These are phyloP conservation scores for Rhodotorula sp. DNA, from an alignment of 1,284 basidiomycete genomes.

Conservation along the genomic window DNA sequence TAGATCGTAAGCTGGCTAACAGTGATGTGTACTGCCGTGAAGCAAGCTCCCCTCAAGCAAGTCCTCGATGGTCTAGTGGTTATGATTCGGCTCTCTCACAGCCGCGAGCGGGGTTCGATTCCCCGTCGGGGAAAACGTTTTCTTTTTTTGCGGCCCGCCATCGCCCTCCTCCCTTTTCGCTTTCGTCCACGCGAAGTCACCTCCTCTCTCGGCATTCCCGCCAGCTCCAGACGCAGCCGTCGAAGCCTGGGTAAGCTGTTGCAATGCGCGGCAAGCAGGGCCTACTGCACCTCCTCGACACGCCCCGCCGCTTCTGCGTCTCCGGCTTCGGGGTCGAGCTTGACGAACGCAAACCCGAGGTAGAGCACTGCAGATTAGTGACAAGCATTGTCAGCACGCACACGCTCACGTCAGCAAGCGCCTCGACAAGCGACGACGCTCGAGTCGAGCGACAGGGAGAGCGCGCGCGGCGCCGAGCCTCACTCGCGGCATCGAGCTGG, in stretches of 20 bases:
- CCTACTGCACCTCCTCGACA: neutral
- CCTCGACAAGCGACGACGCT: no score
- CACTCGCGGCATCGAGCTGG: conserved; percentile 95
- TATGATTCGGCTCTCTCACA: conserved; percentile 18
- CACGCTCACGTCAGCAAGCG: no score
- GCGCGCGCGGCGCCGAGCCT: conserved; percentile 48
- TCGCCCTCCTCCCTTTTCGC: no score
- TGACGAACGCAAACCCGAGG: conserved; percentile 36
- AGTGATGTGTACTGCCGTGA: no score
- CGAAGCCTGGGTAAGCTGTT: no score
- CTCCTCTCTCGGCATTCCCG: no score
- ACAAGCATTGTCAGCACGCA: neutral
- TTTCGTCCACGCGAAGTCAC: no score
- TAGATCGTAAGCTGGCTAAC: no score
- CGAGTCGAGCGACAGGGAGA: neutral
- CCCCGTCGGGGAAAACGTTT: conserved; percentile 6
- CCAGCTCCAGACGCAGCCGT: neutral
- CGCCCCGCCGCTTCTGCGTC: neutral
- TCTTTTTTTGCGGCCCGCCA: neutral
- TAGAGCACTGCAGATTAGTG: conserved; percentile 28
- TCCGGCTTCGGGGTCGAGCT: neutral
- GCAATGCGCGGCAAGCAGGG: no score
- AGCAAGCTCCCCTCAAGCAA: no score
- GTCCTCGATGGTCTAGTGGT: conserved; percentile 16
- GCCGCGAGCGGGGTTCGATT: conserved; percentile 17